Evolutionary conservation across 108 stramenopile species (phyloP).

Genomic region (Fistulifera pelliculosa): DNA sequence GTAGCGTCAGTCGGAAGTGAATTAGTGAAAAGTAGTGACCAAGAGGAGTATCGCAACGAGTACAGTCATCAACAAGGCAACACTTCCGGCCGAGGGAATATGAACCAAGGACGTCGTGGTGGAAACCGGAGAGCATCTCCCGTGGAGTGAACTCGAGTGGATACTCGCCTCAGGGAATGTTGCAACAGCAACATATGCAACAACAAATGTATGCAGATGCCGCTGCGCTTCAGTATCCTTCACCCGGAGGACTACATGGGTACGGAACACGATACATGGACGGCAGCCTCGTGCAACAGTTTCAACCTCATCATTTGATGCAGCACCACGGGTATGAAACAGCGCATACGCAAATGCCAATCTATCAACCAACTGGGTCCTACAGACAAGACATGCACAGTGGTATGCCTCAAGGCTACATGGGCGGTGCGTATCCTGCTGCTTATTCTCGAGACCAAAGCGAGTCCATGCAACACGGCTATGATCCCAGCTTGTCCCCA

Average conservation of each 20-base stretch:
- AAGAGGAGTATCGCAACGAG: slow-evolving; percentile 1
- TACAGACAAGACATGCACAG: too few relatives aligned
- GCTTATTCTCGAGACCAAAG: too few relatives aligned
- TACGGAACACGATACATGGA: slow-evolving; percentile 2
- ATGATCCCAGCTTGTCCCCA: neutral
- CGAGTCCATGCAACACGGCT: too few relatives aligned
- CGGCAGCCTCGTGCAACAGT: neutral
- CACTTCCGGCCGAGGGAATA: neutral
- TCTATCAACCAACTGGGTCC: neutral
- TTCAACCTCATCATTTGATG: slow-evolving; percentile 1
- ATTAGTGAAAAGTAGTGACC: slow-evolving; percentile 12
- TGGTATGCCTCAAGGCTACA: too few relatives aligned
- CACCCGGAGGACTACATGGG: slow-evolving; percentile 1
- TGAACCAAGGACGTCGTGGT: neutral
- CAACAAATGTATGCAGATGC: neutral
- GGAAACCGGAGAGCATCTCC: neutral
- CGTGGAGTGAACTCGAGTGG: neutral
- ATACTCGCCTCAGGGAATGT: neutral
- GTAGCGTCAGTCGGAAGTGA: slow-evolving; percentile 36
- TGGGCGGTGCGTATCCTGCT: too few relatives aligned
- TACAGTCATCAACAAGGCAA: neutral
- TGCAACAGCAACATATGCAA: neutral
- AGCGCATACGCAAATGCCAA: slow-evolving; percentile 6
- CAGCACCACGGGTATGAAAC: slow-evolving; percentile 6
- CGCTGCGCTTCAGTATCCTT: neutral